These are phyloP conservation scores for Kuraishia cidri DNA, from an alignment of 805 yeast species.

Conservation along the genomic window DNA sequence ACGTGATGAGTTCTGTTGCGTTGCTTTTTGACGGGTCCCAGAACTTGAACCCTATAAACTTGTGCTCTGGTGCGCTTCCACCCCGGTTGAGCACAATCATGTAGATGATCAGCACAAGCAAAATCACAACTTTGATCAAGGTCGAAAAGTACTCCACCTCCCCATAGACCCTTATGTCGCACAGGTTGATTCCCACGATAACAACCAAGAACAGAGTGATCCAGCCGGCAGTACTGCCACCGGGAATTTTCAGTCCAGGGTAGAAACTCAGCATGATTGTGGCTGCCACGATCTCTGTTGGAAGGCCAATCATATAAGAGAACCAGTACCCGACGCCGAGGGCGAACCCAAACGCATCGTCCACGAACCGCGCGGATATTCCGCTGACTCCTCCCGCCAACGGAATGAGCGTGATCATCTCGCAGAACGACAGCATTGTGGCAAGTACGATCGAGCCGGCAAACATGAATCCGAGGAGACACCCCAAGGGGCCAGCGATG, in stretches of 20 bases:
- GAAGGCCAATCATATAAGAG: constrained; percentile 62
- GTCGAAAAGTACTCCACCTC: constrained; percentile 64
- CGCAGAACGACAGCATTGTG: constrained; percentile 70
- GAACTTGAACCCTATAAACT: constrained; percentile 53
- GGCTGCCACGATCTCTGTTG: constrained; percentile 77
- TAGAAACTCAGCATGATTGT: constrained; percentile 69
- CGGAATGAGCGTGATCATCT: constrained; percentile 73
- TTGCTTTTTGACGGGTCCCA: constrained; percentile 54
- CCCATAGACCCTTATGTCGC: constrained; percentile 68
- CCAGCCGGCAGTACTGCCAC: constrained; percentile 56
- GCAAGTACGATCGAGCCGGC: constrained; percentile 60
- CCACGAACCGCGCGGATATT: constrained; percentile 64
- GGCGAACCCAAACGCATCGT: constrained; percentile 71
- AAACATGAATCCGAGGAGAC: constrained; percentile 54
- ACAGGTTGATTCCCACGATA: constrained; percentile 41
- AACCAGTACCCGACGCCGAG: constrained; percentile 70
- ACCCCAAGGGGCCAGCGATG: constrained; percentile 73
- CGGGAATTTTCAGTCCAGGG: constrained; percentile 41
- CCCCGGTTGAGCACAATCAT: constrained; percentile 63
- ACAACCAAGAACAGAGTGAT: constrained; percentile 46
- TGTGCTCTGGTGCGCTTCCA: constrained; percentile 32
- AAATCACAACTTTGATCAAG: constrained; percentile 42
- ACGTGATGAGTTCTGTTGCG: constrained; percentile 35
- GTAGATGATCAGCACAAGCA: constrained; percentile 45
- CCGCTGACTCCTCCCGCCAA: constrained; percentile 77